These are phyloP conservation scores for Cucurbitaria berberidis DNA, from an alignment of 2,329 filamentous ascomycete genomes.

Conservation along the genomic window DNA sequence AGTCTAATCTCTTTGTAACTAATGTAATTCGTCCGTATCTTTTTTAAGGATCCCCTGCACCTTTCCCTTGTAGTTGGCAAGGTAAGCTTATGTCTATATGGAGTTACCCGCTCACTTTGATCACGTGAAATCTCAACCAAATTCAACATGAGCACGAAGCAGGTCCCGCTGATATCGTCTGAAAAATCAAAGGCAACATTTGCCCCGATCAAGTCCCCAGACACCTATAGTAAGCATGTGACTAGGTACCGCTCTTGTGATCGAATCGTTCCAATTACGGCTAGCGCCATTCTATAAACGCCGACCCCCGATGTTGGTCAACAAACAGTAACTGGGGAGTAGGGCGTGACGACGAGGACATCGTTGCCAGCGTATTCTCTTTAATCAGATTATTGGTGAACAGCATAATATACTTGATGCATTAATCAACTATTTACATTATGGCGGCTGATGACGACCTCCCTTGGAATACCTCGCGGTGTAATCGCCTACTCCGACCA, in stretches of 20 bases:
- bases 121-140: no score
- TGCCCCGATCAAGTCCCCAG: no score
- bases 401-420: constrained; percentile 19
- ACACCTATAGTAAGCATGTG: neutral
- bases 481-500: constrained; percentile 52
- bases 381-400: constrained; percentile 11
- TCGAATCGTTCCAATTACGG: neutral
- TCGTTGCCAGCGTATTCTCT: constrained; percentile 1
- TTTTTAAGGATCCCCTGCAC: no score
- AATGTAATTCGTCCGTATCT: no score
- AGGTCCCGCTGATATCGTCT: no score
- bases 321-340: constrained; percentile 17
- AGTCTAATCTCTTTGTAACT: no score
- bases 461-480: constrained; percentile 52
- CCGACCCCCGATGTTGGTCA: constrained; percentile 29
- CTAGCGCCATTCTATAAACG: constrained; percentile 5
- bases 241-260: no score
- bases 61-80: no score
- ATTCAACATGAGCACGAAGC: no score
- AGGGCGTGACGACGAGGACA: constrained; percentile 2
- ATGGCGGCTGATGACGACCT: constrained; percentile 42
- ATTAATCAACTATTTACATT: constrained; percentile 20
- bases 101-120: no score
- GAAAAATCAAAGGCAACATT: no score
- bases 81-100: no score